Base-by-base conservation (phyloP, 805 yeast genomes). In the Sugiyamaella lignohabitans region DNA sequence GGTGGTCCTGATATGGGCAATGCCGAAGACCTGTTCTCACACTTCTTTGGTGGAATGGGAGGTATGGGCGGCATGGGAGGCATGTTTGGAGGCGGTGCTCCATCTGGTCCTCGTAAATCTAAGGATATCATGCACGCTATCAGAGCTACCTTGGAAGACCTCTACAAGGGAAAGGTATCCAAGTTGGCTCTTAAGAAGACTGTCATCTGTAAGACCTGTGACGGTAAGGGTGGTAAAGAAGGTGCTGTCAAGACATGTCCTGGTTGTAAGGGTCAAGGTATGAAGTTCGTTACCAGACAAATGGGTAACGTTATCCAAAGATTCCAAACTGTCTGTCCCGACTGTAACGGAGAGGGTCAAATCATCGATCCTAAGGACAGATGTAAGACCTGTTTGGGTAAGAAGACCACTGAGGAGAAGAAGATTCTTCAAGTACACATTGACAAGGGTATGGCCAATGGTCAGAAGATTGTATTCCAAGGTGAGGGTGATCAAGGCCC, bases 271-370 rank as follows among this genome's bases (percentile, higher is more conserved):
- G 99, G 99, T 69, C 76, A 78, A 59, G 99, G 99, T 78, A 70
- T 83, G 67, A 86, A 79, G 69, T 83, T 91, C 56, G 84, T 88
- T 56, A 87, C 96, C 45, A 85, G 95, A 74, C 98, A 93, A 71
- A 89, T 93, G 96, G 99, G 99, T 59, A 96, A 96, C 56, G 87
- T 93, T 89, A 85, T 93, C 62, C 99, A 93, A 74, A 85, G 96
- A 76, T 86, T 86, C 80, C 98, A 93, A 73, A 80, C 94, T 40
- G 81, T 80, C 46, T 93, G 99, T 84, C 91, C 85, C 58, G 82
- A 70, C 50, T 93, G 99, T 80, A 71, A 79, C 56, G 98, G 98
- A 64, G 75, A 83, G 50, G 99, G 99, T 66, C 91, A 84, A 67
- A 84, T 83, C 54, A 78, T 88, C 63, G 80, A 84, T 65, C 76